phyloP scores from a whole-genome alignment of 352 stramenopile genomes.

The Phytopythium chamaehyphon region DNA sequence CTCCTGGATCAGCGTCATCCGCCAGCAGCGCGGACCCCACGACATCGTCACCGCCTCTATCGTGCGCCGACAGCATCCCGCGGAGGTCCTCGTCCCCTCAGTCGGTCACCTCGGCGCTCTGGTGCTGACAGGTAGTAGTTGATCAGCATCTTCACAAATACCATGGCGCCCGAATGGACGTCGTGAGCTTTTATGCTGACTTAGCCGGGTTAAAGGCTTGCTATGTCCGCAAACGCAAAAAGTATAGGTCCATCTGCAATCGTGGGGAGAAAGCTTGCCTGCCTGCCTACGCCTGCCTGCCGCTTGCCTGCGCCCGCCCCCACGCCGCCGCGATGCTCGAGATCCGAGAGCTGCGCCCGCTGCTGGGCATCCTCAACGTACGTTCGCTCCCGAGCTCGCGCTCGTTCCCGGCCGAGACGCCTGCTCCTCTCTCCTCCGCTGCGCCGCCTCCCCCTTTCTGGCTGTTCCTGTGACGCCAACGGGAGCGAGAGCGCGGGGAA shows the following conservation, averaged over 20 bases:
- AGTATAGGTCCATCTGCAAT: too few species aligned
- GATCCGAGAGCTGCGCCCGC: conserved; percentile 71
- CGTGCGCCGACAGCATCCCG: background rate
- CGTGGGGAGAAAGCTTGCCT: too few species aligned
- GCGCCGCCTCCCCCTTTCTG: background rate
- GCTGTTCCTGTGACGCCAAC: too few species aligned
- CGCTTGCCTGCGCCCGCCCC: background rate
- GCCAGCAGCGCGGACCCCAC: conserved; percentile 65
- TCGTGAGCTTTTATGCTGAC: too few species aligned
- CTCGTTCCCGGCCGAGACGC: background rate
- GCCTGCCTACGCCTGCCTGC: background rate
- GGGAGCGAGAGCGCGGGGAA: too few species aligned
- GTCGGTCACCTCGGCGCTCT: too few species aligned
- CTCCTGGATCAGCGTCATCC: conserved; percentile 37
- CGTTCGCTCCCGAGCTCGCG: conserved; percentile 9
- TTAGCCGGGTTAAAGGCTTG: too few species aligned
- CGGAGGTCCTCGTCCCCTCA: background rate
- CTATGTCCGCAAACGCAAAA: too few species aligned
- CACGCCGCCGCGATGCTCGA: conserved; percentile 50
- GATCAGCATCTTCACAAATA: too few species aligned
- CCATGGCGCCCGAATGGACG: too few species aligned
- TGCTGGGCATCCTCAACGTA: conserved; percentile 83
- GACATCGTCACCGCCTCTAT: conserved; percentile 71
- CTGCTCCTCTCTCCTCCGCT: background rate
- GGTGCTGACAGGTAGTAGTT: too few species aligned